phyloP scores from a whole-genome alignment of 306 rosid genomes.

The Quercus gilva region DNA sequence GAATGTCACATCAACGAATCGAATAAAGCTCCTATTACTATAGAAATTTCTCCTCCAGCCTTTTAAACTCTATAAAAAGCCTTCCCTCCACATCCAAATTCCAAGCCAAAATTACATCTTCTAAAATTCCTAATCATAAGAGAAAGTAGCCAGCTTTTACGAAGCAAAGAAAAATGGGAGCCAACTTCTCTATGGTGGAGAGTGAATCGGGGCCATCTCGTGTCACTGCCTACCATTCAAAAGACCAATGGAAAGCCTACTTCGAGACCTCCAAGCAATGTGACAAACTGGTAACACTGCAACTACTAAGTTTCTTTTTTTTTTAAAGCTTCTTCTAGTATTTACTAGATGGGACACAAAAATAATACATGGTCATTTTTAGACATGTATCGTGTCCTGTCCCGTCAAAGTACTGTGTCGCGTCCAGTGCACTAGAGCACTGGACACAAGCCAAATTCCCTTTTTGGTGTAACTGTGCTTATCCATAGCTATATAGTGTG shows the following conservation, averaged over 20 bases:
- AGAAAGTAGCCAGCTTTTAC: neutral
- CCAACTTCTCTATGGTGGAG: conserved; percentile 23
- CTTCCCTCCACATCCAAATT: neutral
- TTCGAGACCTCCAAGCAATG: conserved; percentile 42
- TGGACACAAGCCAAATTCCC: too few relatives aligned
- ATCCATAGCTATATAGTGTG: neutral
- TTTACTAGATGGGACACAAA: too few relatives aligned
- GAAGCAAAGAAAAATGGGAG: conserved; percentile 42
- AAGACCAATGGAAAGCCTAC: conserved; percentile 57
- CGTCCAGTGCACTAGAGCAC: rapidly evolving
- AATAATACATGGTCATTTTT: too few relatives aligned
- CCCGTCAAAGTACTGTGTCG: rapidly evolving
- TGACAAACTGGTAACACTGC: conserved; percentile 63
- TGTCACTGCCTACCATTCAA: conserved; percentile 43
- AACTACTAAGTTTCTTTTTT: neutral
- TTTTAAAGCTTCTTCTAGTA: too few relatives aligned
- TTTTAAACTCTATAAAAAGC: neutral
- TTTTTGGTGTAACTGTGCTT: too few relatives aligned
- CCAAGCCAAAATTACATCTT: neutral
- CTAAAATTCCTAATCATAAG: neutral
- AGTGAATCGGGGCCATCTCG: conserved; percentile 21
- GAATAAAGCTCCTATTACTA: neutral
- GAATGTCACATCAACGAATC: neutral
- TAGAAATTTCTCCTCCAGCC: neutral
- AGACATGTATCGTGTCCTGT: too few relatives aligned